Conservation (phyloP, 108 stramenopile genomes). For the Skeletonema tropicum region DNA sequence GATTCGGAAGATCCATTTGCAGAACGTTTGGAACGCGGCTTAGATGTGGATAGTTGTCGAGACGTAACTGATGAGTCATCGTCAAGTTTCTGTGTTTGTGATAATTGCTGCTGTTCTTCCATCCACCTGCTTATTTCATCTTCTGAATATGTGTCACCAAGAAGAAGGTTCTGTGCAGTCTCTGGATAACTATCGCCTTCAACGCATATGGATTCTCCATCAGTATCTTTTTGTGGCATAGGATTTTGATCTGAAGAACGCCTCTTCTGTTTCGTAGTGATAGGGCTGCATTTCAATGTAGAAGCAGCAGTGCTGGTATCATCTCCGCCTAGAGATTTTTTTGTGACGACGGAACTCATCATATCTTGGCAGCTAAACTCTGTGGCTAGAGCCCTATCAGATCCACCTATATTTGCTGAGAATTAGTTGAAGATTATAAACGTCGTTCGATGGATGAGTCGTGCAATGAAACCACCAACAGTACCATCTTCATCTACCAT, state of each 20-base stretch:
- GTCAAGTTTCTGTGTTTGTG: not conserved
- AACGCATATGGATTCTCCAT: not conserved
- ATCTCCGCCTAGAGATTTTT: not conserved
- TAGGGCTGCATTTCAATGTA: not conserved
- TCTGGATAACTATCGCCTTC: not conserved
- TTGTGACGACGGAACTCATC: not conserved
- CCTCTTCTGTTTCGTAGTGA: not conserved
- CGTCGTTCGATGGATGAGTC: too few species aligned
- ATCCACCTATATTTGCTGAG: not conserved
- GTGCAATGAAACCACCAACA: too few species aligned
- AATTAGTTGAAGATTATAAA: not conserved
- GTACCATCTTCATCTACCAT: too few species aligned
- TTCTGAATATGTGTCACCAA: not conserved
- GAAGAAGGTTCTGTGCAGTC: constrained; percentile 2
- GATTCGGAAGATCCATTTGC: not conserved
- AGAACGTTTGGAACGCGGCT: not conserved
- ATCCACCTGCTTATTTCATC: constrained; percentile 8
- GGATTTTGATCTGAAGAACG: not conserved
- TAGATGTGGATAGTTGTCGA: not conserved
- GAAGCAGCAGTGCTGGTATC: not conserved
- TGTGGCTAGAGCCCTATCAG: too few species aligned
- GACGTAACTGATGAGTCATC: not conserved
- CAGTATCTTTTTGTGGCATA: not conserved
- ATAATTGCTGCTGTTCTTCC: constrained; percentile 8
- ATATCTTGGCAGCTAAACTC: too few species aligned